phyloP scores from a whole-genome alignment of 192 early-diverging fungal genomes.

The Phlyctochytrium arcticum region DNA sequence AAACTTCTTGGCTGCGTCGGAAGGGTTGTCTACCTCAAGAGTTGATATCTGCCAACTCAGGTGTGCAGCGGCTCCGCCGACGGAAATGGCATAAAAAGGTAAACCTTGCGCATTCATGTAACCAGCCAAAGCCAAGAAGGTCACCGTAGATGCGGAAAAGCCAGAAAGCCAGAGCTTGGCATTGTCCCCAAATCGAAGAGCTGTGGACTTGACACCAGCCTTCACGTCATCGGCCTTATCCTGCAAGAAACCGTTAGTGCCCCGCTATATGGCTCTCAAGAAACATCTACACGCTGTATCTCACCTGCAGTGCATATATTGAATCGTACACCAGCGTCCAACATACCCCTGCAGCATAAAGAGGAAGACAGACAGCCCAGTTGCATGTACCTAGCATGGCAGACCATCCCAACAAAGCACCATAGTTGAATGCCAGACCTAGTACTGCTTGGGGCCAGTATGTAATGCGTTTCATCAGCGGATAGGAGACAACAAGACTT shows the following conservation, averaged over 20 bases:
- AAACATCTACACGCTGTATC: neutral
- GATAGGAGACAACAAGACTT: slow-evolving; percentile 74
- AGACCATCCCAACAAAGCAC: slow-evolving; percentile 81
- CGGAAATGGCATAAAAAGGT: slow-evolving; percentile 68
- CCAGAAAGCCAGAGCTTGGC: slow-evolving; percentile 62
- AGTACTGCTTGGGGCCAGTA: slow-evolving; percentile 93
- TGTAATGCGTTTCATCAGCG: slow-evolving; percentile 92
- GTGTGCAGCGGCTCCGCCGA: slow-evolving; percentile 70
- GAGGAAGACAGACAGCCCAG: slow-evolving; percentile 68
- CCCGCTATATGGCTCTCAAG: neutral
- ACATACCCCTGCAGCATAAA: slow-evolving; percentile 79
- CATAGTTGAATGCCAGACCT: slow-evolving; percentile 92
- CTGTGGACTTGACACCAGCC: slow-evolving; percentile 88
- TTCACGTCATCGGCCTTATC: slow-evolving; percentile 88
- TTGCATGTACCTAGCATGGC: slow-evolving; percentile 64
- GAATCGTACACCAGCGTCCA: slow-evolving; percentile 98
- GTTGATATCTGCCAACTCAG: slow-evolving; percentile 76
- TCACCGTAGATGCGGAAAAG: slow-evolving; percentile 69
- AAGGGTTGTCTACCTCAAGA: slow-evolving; percentile 38
- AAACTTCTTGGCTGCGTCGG: slow-evolving; percentile 56
- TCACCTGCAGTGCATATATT: slow-evolving; percentile 88
- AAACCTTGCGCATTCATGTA: slow-evolving; percentile 74
- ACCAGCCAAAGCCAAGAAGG: slow-evolving; percentile 66
- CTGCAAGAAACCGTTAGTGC: slow-evolving; percentile 18
- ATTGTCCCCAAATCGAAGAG: slow-evolving; percentile 74